Base-by-base conservation (phyloP, 2,329 filamentous ascomycete genomes). In the Chalara sp. region DNA sequence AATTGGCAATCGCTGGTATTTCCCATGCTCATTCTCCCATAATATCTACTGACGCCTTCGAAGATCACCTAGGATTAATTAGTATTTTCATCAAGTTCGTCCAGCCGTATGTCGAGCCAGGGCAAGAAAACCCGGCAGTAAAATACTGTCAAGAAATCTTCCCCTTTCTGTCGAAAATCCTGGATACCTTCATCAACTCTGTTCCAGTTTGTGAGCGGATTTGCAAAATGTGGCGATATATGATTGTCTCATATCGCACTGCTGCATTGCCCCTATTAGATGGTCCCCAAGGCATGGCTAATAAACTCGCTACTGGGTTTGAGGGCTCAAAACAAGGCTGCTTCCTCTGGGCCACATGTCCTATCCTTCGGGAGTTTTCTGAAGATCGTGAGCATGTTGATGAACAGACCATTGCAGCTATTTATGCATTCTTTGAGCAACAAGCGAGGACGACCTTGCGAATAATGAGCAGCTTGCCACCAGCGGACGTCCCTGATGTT, bases 321-420 rank as follows among this genome's bases (percentile, higher is more conserved):
- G 79, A 86, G 50, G 78, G 80, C 13, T 96, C 92, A 8, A 81
- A 84, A 54, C 92, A 99, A 69, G 93, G 93, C 10, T 96, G 92
- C 67, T 99, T 99, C 76, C 76, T 99, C n/a, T 99, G 93, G 93
- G 92, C 93, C 1, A 96, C 92, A 2, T 88, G 91, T 57, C 89
- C 92, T 6, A 95, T 99, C 56, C 79, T 99, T 32, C 86, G 93
- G 53, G 93, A 99, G 67, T 99, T 97, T 65, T 93, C 89, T 0
- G 89, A 95, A 61, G 90, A 92, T 41, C 82, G 87, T 41, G 90
- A 96, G 60, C 82, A 87, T 54, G 87, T 97, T 21, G 86, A 92
- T 49, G 78, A 84, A 47, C 74, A 79, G n/a, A 95, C 89, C 5
- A 88, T 87, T 12, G 83, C 89, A 49, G 87, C 87, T 57, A 95